Evolutionary conservation across 495 filamentous ascomycete species (phyloP).

Genomic region (Aeminium ludgeri): DNA sequence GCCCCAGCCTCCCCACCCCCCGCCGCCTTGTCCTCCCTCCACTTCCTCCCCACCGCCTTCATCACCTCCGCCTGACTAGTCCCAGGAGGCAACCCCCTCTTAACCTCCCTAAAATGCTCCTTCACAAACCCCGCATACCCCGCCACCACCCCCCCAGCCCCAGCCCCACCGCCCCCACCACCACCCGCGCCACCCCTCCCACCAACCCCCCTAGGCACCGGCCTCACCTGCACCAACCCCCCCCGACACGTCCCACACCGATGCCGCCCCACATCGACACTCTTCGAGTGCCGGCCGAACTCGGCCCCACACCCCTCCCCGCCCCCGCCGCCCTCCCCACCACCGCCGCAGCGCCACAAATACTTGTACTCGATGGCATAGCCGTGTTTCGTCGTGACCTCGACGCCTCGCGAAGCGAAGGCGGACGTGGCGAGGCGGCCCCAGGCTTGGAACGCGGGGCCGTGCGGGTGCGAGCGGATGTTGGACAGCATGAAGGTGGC

Average conservation of each 20-base stretch:
- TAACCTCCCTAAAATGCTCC: conserved; percentile 41
- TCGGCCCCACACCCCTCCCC: conserved; percentile 39
- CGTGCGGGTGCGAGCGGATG: conserved; percentile 56
- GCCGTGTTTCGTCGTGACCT: conserved; percentile 70
- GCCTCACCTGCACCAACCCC: conserved; percentile 58
- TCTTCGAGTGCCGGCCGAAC: conserved; percentile 69
- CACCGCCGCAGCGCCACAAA: conserved; percentile 57
- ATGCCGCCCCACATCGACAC: conserved; percentile 47
- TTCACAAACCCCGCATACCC: conserved; percentile 56
- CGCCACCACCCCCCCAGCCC: conserved; percentile 8
- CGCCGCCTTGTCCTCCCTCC: conserved; percentile 27
- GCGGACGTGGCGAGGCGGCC: conserved; percentile 32
- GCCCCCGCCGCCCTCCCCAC: no score
- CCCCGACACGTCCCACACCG: conserved; percentile 57
- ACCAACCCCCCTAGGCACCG: conserved; percentile 41
- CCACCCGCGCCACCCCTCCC: conserved; percentile 9
- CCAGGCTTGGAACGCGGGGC: conserved; percentile 67
- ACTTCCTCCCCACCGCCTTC: conserved; percentile 37
- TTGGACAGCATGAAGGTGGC: conserved; percentile 68
- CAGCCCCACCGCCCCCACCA: conserved; percentile 8
- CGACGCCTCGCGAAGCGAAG: conserved; percentile 37
- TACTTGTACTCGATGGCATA: conserved; percentile 87
- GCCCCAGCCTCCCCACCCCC: no score
- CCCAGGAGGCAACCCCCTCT: conserved; percentile 30
- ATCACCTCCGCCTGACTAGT: conserved; percentile 36